Conservation (phyloP, 768 basidiomycete species). For the Imleria badia region DNA sequence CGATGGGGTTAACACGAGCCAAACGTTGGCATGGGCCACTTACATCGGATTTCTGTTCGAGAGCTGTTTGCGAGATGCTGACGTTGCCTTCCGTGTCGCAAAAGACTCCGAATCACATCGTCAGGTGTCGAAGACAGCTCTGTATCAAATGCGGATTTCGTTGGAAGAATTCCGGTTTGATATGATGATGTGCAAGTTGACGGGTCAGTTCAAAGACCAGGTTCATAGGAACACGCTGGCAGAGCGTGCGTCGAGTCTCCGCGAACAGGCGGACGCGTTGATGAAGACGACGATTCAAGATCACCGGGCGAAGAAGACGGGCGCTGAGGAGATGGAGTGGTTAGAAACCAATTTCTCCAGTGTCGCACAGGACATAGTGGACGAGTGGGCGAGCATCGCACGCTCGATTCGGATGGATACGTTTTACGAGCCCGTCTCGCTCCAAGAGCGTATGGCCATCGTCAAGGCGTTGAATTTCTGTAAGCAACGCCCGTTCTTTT, state of each 20-base stretch:
- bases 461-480: constrained; percentile 52
- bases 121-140: constrained; percentile 46
- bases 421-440: constrained; percentile 52
- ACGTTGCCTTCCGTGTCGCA: constrained; percentile 47
- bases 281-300: constrained; percentile 2
- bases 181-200: constrained; percentile 33
- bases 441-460: constrained; percentile 51
- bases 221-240: constrained; percentile 21
- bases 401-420: constrained; percentile 39
- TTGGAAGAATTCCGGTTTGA: constrained; percentile 54
- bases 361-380: constrained; percentile 38
- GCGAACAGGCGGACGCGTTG: not conserved
- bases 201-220: constrained; percentile 13
- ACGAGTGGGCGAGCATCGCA: constrained; percentile 48
- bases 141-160: constrained; percentile 44
- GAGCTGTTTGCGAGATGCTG: constrained; percentile 47
- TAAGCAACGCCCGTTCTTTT: constrained; percentile 18
- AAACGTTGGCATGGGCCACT: constrained; percentile 45
- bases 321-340: constrained; percentile 36
- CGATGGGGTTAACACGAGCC: constrained; percentile 14
- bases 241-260: constrained; percentile 16
- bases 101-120: constrained; percentile 50
- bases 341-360: constrained; percentile 41
- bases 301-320: constrained; percentile 27
- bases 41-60: constrained; percentile 48